Base-by-base conservation (phyloP, 2,329 filamentous ascomycete genomes). In the Xenosphaeropsis pyriputrescens region DNA sequence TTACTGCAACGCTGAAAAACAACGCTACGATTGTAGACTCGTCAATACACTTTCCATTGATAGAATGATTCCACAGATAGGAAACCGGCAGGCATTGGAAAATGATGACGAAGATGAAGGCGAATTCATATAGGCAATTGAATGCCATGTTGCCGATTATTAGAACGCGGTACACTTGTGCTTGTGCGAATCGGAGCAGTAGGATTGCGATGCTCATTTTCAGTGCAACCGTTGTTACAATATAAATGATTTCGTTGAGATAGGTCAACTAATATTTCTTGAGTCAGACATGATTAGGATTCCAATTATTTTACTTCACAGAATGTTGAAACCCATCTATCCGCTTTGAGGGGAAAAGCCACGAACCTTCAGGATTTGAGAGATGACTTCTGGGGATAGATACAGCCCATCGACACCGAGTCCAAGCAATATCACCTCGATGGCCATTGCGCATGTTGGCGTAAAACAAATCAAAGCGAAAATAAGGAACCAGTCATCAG, bases 21-120 rank as follows among this genome's bases (percentile, higher is more conserved):
- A 38, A n/a, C 7, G 18, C 15, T 4, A 15, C 32, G 4, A 38
- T 18, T 14, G 22, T 15, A 18, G 26, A n/a, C 7, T 4, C 1
- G 11, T 11, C 6, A 8, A 34, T 18, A 29, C 37, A 38, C 11
- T 2, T 12, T 18, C 16, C n/a, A 14, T 29, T 15, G 2, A 33
- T 26, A 30, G n/a, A 19, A n/a, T 34, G 16, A 13, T 40, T 29
- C 39, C 39, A 40, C 31, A 37, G 34, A 17, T 16, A 13, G 18
- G 15, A 12, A 19, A 40, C 30, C 9, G 39, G 39, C n/a, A n/a
- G 11, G 39, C 39, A 40, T 16, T 37, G 34, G 18, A 40, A 40
- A 18, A 37, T 34, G 13, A 29, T 36, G 17, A 29, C 19, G 29
- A 22, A 14, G 15, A 29, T 19, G 14, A 29, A 36, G 8, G 13